Evolutionary conservation across 345 rosid genomes (phyloP).

Genomic region (Excoecaria cochinchinensis): DNA sequence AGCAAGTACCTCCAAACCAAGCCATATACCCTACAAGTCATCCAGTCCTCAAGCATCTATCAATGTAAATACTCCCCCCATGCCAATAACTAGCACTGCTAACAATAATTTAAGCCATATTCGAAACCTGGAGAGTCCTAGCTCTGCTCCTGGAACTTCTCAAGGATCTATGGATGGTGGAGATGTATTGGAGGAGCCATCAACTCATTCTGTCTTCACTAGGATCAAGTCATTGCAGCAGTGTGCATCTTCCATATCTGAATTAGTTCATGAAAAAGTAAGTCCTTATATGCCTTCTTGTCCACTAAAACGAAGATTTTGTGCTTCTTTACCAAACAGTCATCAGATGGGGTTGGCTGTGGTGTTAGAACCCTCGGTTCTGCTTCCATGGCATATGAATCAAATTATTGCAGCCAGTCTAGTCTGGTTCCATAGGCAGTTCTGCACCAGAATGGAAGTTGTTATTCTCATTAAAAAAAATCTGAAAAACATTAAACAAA

Average conservation of each 20-base stretch:
- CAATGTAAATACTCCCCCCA: conserved; percentile 44
- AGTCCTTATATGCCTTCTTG: conserved; percentile 13
- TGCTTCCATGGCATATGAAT: background rate
- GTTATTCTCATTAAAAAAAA: background rate
- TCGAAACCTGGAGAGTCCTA: conserved; percentile 66
- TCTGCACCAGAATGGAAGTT: background rate
- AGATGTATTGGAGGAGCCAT: conserved; percentile 76
- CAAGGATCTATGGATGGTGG: conserved; percentile 72
- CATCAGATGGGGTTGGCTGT: background rate
- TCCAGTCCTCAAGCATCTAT: conserved; percentile 44
- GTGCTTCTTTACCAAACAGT: background rate
- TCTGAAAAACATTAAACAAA: background rate
- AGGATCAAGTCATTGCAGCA: conserved; percentile 77
- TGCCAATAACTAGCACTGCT: conserved; percentile 56
- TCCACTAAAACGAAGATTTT: background rate
- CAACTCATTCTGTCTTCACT: conserved; percentile 51
- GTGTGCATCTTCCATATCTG: conserved; percentile 68
- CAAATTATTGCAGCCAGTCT: background rate
- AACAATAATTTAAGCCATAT: conserved; percentile 31
- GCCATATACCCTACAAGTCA: conserved; percentile 46
- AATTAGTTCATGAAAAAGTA: conserved; percentile 69
- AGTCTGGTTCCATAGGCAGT: background rate
- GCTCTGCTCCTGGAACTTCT: conserved; percentile 73
- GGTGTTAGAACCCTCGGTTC: background rate
- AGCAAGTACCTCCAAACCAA: conserved; percentile 55